Evolutionary conservation across 1,284 basidiomycete species (phyloP).

Genomic region (Ustilago loliicola): DNA sequence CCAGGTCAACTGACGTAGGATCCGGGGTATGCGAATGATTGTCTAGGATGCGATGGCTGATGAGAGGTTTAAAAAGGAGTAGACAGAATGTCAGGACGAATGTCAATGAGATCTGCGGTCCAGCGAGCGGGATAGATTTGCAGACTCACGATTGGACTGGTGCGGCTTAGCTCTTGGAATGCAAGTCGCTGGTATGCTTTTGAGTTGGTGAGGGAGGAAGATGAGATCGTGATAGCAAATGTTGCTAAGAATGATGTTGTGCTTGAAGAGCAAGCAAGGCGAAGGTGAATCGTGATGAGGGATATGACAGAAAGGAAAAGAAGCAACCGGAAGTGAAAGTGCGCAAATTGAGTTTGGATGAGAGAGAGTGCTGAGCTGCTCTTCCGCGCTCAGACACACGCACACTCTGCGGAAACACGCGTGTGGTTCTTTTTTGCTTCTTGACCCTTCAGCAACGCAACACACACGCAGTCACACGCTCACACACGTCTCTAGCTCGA

Average conservation of each 20-base stretch:
- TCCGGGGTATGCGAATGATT: conserved; percentile 26
- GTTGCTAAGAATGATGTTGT: conserved; percentile 1
- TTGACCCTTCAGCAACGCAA: conserved; percentile 1
- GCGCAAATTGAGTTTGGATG: not conserved
- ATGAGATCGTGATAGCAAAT: not conserved
- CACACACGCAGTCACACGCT: not conserved
- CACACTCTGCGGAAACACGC: conserved; percentile 13
- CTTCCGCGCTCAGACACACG: conserved; percentile 7
- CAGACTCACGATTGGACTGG: conserved; percentile 18
- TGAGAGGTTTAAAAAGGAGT: not conserved
- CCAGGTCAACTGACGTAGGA: conserved; percentile 6
- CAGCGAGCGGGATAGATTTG: not conserved
- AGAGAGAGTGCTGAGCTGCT: conserved; percentile 12
- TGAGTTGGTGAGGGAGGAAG: conserved; percentile 5
- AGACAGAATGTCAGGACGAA: conserved; percentile 6
- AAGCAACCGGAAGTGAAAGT: not conserved
- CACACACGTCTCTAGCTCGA: not conserved
- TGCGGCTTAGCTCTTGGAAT: conserved; percentile 8
- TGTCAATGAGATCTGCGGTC: too few species aligned
- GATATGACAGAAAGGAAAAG: conserved; percentile 8
- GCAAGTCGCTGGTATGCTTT: conserved; percentile 32
- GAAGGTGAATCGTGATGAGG: conserved; percentile 8
- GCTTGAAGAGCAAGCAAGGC: conserved; percentile 5
- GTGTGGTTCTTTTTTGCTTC: not conserved
- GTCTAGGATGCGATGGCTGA: conserved; percentile 19